Evolutionary conservation across 192 early-diverging fungal genomes (phyloP), one percentile per base, ranked within the genome.

Genomic region (Chytriomyces sp.): DNA sequence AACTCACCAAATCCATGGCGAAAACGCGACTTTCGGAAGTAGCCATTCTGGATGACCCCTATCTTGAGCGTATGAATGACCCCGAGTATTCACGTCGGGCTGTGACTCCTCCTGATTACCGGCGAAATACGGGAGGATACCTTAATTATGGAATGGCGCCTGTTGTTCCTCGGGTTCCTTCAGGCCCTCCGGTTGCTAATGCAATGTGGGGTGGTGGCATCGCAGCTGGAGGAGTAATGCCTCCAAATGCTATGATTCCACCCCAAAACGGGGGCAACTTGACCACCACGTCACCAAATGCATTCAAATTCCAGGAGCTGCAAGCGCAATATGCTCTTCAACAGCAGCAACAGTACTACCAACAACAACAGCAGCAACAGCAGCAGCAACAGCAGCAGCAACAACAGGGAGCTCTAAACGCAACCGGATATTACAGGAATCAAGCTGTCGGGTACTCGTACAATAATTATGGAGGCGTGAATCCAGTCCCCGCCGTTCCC

Each of bases 41-140:
- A 8, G 52, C 65, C 36, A 68, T 68, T 32, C 44, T 68, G 17
- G 65, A 68, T n/a, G 39, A 68, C 37, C 65, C 65, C 2, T 44
- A 34, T 7, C 52, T 68, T 7, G 52, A 19, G 8, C 65, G 65
- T n/a, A 68, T 53, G 65, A 28, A 31, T n/a, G 65, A 68, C 44
- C 65, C 65, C 2, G 65, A n/a, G 1, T 68, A 68, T 53, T 56
- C 49, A 34, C 65, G 65, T 1, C 12, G 39, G 12, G 17, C 28
- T 2, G 49, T 68, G 28, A 53, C 65, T 19, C 49, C 32, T 5
- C 52, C 65, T 14, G 65, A 68, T 17, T 68, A 68, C 28, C 52
- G 52, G 17, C 44, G 65, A 14, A 34, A 34, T n/a, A 17, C 56
- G 56, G 19, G 19, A 17, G 56, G 31, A 58, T 58, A 58, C 4